Percentiles rank a stretch among this genome's conserved stretches.
Conservation (phyloP, 179 eudicot genomes). For the Beta lomatogona region DNA sequence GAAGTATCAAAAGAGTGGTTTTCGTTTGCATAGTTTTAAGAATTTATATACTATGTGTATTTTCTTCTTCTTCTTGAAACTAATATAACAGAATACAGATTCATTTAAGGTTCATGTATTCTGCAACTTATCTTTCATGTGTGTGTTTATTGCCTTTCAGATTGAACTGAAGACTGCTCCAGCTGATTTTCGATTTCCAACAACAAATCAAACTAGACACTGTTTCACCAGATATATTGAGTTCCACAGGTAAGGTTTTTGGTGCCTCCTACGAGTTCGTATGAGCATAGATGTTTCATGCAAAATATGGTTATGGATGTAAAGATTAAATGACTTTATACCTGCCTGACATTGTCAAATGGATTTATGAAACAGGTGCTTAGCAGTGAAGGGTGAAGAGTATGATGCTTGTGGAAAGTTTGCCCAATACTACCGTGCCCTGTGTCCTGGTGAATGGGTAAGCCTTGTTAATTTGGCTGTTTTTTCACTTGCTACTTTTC, state of each 20-base stretch:
- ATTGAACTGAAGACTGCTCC: constrained; percentile 73
- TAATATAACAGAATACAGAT: neutral
- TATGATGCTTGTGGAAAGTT: constrained; percentile 59
- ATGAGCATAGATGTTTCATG: neutral
- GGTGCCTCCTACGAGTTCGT: neutral
- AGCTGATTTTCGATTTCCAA: constrained; percentile 72
- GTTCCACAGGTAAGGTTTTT: constrained; percentile 54
- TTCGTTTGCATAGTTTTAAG: too few relatives aligned
- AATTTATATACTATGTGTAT: neutral
- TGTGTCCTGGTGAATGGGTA: constrained; percentile 81
- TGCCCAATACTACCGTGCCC: constrained; percentile 57
- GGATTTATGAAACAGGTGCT: constrained; percentile 38
- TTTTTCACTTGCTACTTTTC: too few relatives aligned
- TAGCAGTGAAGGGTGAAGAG: constrained; percentile 57
- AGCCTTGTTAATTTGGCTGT: constrained; percentile 14
- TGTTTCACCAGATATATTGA: constrained; percentile 76
- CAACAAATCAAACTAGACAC: constrained; percentile 67
- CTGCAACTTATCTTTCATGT: neutral
- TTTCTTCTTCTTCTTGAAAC: neutral
- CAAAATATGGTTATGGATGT: neutral
- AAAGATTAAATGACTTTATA: neutral
- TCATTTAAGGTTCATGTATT: neutral
- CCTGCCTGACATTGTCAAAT: neutral
- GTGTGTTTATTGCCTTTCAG: constrained; percentile 30
- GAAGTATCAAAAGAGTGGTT: neutral